Percentiles rank a stretch among this genome's conserved stretches.
phyloP scores from a whole-genome alignment of 2,329 filamentous ascomycete genomes.

The Seiridium unicorne region DNA sequence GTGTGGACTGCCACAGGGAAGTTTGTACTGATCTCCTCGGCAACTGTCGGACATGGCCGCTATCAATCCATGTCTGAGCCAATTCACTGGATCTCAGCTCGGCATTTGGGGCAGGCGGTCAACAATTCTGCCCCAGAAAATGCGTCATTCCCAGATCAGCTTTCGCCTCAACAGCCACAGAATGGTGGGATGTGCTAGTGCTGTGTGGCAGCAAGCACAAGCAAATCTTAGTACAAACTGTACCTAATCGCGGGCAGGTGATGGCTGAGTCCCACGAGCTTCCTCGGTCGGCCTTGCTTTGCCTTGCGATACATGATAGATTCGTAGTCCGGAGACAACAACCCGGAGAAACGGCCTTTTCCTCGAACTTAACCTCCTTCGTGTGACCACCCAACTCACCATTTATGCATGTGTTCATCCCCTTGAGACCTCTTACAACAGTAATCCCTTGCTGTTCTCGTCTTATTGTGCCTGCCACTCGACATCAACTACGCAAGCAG shows the following conservation, averaged over 20 bases:
- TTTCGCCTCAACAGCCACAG: slow-evolving; percentile 4
- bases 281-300: not conserved
- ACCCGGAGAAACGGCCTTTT: not conserved
- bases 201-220: not conserved
- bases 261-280: not conserved
- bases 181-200: slow-evolving; percentile 6
- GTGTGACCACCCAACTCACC: not conserved
- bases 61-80: not conserved
- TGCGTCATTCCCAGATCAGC: not conserved
- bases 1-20: no score
- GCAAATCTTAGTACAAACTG: no score
- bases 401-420: slow-evolving; percentile 3
- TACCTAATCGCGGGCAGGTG: not conserved
- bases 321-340: not conserved
- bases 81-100: not conserved
- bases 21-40: not conserved
- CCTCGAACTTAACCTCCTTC: not conserved
- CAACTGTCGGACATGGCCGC: not conserved
- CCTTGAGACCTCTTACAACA: not conserved
- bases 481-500: not conserved
- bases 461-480: not conserved
- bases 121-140: not conserved
- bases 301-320: not conserved
- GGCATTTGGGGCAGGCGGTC: not conserved
- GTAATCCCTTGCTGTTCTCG: not conserved